Evolutionary conservation across 495 filamentous ascomycete genomes (phyloP), one percentile per base, ranked within the genome.

Genomic region (Umbilicaria muhlenbergii): DNA sequence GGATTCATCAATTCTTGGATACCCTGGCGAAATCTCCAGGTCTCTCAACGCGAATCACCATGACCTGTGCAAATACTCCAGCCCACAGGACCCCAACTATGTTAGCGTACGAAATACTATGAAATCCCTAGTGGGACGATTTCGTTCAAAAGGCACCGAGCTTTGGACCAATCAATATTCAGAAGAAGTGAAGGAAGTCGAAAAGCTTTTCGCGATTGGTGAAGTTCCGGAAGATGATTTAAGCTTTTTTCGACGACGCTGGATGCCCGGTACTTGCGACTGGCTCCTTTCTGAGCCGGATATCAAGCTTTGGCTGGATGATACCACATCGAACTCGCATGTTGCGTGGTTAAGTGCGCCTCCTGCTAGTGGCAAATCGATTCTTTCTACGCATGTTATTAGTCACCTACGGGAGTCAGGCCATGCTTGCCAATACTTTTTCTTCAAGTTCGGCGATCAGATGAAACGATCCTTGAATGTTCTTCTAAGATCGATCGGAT

Each of bases 1-100:
- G 21, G 59, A 68, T 6, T 70, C 68, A 0, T 62, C 70, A 1
- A 48, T 61, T 4, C 52, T 71, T 12, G 68, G 67, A 13, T 70
- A 68, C 45, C 53, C 54, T 4, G 57, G 55, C 3, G 69, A 72
- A 48, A 52, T 56, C 2, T 57, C 57, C 0, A 53, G 48, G n/a
- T 45, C 60, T 1, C 41, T 74, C 1, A 47, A 69, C 44, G 69
- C 69, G 0, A 59, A 71, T 42, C 70, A 74, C 42, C 62, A 64
- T 34, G 54, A 53, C 2, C 57, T 73, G 28, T 72, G 68, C 57
- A 73, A 73, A 45, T 73, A 57, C 38, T 38, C 48, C 5, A 58
- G 52, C 34, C 59, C 46, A 4, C 32, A 38, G 1, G 69, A 74
- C 44, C 49, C 65, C 0, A 62, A 63, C 42, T 73, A 71, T 47